Percentiles rank a stretch among this genome's conserved stretches.
These are phyloP conservation scores for Mortierella claussenii DNA, from an alignment of 192 early-diverging fungal species.

Conservation along the genomic window DNA sequence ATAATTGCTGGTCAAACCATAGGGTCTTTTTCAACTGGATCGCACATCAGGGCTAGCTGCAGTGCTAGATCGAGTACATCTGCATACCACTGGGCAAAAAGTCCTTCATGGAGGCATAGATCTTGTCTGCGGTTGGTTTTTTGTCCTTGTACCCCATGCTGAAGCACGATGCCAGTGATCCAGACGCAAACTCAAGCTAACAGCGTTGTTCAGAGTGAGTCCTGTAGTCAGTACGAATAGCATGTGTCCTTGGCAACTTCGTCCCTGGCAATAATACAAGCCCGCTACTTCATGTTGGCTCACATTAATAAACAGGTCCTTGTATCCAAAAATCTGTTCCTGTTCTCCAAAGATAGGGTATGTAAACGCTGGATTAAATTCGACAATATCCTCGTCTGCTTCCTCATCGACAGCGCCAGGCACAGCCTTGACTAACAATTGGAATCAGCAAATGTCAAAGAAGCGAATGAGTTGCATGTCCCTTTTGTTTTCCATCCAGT, in stretches of 20 bases:
- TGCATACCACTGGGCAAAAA: slow-evolving; percentile 62
- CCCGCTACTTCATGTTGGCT: too few species aligned
- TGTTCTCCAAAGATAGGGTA: slow-evolving; percentile 92
- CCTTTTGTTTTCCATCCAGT: too few species aligned
- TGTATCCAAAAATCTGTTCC: slow-evolving; percentile 92
- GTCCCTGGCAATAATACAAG: too few species aligned
- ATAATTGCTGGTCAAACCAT: background rate
- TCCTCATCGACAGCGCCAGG: slow-evolving; percentile 41
- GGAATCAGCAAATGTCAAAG: too few species aligned
- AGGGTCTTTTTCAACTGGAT: too few species aligned
- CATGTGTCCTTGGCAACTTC: too few species aligned
- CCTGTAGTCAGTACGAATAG: slow-evolving; percentile 61
- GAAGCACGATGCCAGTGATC: slow-evolving; percentile 82
- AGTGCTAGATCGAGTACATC: too few species aligned
- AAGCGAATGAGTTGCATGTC: background rate
- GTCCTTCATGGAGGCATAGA: slow-evolving; percentile 64
- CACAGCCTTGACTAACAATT: slow-evolving; percentile 20
- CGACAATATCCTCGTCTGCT: slow-evolving; percentile 51
- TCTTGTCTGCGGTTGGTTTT: slow-evolving; percentile 74
- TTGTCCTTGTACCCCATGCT: slow-evolving; percentile 70
- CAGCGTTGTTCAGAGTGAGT: too few species aligned
- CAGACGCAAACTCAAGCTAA: slow-evolving; percentile 82
- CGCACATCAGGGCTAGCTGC: too few species aligned
- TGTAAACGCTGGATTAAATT: slow-evolving; percentile 87
- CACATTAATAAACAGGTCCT: slow-evolving; percentile 75